Evolutionary conservation across 2,329 filamentous ascomycete species (phyloP), one percentile per base, ranked within the genome.

Genomic region (Phyllosticta citrichinensis): DNA sequence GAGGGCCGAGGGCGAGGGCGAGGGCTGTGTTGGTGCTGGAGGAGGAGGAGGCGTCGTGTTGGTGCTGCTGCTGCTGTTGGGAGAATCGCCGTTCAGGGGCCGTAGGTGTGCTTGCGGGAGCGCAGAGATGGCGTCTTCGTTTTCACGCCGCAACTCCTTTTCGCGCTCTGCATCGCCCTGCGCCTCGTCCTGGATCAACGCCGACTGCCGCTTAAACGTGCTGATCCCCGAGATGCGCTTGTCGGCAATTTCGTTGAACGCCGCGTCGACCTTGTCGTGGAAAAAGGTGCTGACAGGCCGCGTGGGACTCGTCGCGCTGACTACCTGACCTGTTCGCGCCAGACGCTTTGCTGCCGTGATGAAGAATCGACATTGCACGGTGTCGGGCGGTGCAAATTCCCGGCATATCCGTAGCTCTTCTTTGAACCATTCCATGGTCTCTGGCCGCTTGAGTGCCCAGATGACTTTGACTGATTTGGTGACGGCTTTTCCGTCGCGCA

Each of bases 361-460:
- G 75, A 91, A 97, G 79, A 97, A 97, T 72, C 96, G 92, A 78
- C 92, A 97, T 24, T 89, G 89, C 9, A 97, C 89, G 30, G 89
- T 88, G 70, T 94, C 90, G 0, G 89, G 88, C 1, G 93, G 93
- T 10, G 93, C 92, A 56, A 86, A 87, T 73, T 97, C 90, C 67
- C 91, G 84, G 75, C 93, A 96, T 68, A 97, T 96, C 55, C 91
- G 84, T 62, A 97, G 80, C 73, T 97, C 93, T 75, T 97, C 92
- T 65, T 90, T 89, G 80, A 97, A 97, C 93, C 93, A 97, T 71
- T 97, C 91, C 86, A 97, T 91, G 0, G 91, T 90, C 73, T 97
- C 93, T 14, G 94, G 85, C 61, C 89, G 85, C 75, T 94, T 96
- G 66, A 97, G 79, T 5, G 92, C 86, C 93, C 93, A 97, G n/a